These are phyloP conservation scores for Jamesozyma spencerorum DNA, from an alignment of 805 yeast genomes.

Conservation along the genomic window DNA sequence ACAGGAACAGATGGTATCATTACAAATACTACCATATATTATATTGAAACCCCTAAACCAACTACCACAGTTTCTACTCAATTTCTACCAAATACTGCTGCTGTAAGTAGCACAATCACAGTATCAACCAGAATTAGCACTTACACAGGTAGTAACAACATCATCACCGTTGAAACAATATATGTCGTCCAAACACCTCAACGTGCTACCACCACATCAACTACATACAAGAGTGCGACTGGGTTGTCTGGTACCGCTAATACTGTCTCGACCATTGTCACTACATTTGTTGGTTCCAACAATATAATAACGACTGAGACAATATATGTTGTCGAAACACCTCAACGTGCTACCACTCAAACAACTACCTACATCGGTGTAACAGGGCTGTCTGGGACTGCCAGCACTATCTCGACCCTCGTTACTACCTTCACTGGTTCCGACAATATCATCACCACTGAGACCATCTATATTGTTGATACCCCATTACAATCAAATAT, in stretches of 20 bases:
- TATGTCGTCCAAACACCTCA: too few relatives aligned
- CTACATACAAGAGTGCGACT: too few relatives aligned
- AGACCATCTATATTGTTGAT: not conserved
- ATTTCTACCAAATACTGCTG: too few relatives aligned
- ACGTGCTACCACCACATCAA: too few relatives aligned
- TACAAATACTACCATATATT: not conserved
- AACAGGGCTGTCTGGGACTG: not conserved
- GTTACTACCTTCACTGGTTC: not conserved
- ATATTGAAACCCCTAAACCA: not conserved
- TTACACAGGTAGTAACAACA: not conserved
- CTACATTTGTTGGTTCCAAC: not conserved
- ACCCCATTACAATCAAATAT: not conserved
- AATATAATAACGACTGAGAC: not conserved
- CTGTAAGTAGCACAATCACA: not conserved
- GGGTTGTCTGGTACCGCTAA: too few relatives aligned
- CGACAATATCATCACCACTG: not conserved
- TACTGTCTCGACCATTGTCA: not conserved
- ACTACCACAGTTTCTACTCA: conserved; percentile 16
- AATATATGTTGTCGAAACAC: not conserved
- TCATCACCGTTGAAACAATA: not conserved
- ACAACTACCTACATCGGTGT: not conserved
- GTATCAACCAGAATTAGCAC: not conserved
- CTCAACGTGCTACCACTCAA: not conserved
- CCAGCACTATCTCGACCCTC: not conserved
- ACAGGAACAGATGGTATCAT: not conserved